Percentiles rank a stretch among this genome's conserved stretches.
Conservation (phyloP, 148 eudicot genomes). For the Dysphania ambrosioides region DNA sequence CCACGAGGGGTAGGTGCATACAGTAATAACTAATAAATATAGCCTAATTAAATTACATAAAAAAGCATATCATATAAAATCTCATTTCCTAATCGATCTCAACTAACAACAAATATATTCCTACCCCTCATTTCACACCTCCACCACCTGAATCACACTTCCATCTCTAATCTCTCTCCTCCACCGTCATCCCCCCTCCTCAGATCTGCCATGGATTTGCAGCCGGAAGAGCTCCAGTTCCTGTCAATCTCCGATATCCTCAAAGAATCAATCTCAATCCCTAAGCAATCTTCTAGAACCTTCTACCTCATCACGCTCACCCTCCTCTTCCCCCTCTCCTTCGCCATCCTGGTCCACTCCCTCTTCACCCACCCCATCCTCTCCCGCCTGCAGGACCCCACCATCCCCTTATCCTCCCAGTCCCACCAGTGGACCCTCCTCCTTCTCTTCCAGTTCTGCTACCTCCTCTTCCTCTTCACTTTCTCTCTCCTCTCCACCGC, state of each 20-base stretch:
- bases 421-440: constrained; percentile 63
- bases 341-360: constrained; percentile 90
- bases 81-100: too few species aligned
- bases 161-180: too few species aligned
- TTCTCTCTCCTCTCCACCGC: constrained; percentile 91
- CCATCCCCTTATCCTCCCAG: constrained; percentile 29
- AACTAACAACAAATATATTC: too few species aligned
- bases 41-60: too few species aligned
- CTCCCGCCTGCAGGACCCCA: constrained; percentile 47
- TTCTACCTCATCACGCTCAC: constrained; percentile 80
- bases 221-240: constrained; percentile 82
- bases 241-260: constrained; percentile 49
- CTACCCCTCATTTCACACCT: too few species aligned
- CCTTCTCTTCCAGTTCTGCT: constrained; percentile 59
- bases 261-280: constrained; percentile 70
- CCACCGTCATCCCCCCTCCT: too few species aligned
- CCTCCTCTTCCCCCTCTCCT: constrained; percentile 86
- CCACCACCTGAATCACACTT: too few species aligned
- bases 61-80: too few species aligned
- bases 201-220: constrained; percentile 65
- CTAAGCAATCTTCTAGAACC: constrained; percentile 64
- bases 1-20: too few species aligned
- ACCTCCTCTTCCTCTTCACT: constrained; percentile 82
- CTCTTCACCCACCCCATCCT: constrained; percentile 85
- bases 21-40: too few species aligned